Conservation (phyloP, 345 rosid species). For the Psidium friedrichsthalianum region DNA sequence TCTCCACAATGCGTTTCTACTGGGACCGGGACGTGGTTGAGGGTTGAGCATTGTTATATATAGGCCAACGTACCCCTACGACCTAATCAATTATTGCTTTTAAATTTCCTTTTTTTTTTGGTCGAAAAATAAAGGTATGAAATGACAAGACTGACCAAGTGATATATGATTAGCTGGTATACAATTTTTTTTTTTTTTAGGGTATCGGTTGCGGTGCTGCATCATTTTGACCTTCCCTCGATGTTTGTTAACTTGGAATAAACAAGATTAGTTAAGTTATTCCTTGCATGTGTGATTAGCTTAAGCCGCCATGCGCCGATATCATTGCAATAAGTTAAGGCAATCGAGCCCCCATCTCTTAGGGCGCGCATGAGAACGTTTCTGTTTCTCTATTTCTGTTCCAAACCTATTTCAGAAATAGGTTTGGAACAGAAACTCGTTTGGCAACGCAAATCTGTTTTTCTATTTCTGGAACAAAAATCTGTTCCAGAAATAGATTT, state of each 20-base stretch:
- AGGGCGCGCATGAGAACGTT: too few species aligned
- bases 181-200: neutral
- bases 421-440: too few species aligned
- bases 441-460: too few species aligned
- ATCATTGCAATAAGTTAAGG: neutral
- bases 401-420: too few species aligned
- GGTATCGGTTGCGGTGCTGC: neutral
- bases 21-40: neutral
- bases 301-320: neutral
- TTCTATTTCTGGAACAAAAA: too few species aligned
- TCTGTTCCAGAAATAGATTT: too few species aligned
- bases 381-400: too few species aligned
- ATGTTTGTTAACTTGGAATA: neutral
- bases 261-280: neutral
- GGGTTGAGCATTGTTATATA: neutral
- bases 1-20: neutral
- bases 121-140: neutral
- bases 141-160: neutral
- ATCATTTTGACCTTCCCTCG: neutral
- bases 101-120: neutral
- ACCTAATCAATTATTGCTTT: neutral
- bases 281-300: neutral
- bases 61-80: neutral
- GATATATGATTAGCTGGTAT: neutral
- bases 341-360: neutral